Evolutionary conservation across 768 basidiomycete species (phyloP), one percentile per base, ranked within the genome.

Genomic region (Mycena floridula): DNA sequence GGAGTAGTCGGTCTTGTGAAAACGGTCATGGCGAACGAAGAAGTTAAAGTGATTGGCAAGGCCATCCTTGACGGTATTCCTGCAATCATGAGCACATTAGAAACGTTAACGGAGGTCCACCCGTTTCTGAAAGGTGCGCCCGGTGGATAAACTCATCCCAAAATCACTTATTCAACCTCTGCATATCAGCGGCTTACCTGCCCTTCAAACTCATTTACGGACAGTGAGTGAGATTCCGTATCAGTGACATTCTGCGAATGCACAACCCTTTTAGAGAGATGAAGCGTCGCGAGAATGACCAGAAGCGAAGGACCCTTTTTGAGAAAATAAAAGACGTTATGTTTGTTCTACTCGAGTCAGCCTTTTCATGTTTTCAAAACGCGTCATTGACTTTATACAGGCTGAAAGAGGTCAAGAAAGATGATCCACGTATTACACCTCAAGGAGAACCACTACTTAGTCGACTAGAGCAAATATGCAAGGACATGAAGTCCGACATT

Each of bases 211-310:
- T 41, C 25, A 41, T 41, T 7, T 47, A 42, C 23, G 6, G 42
- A 6, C 46, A 47, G n/a, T n/a, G n/a, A n/a, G n/a, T n/a, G n/a
- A n/a, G n/a, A n/a, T n/a, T n/a, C n/a, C n/a, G n/a, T n/a, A n/a
- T n/a, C n/a, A n/a, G n/a, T n/a, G n/a, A n/a, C n/a, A n/a, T n/a
- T n/a, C n/a, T n/a, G n/a, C n/a, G n/a, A n/a, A n/a, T n/a, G n/a
- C n/a, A n/a, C n/a, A n/a, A n/a, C n/a, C n/a, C n/a, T n/a, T n/a
- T n/a, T n/a, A n/a, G n/a, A 26, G 46, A 37, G 22, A 16, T 25
- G 28, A 42, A 47, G 28, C 46, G 27, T 2, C 46, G 25, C 1
- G 46, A 47, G 1, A 47, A 47, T 37, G 46, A 47, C 7, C 40
- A 12, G 46, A 21, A 12, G 24, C 37, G 39, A 25, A 25, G 16